These are phyloP conservation scores for Ilyonectria robusta DNA, from an alignment of 2,329 filamentous ascomycete genomes.

Conservation along the genomic window DNA sequence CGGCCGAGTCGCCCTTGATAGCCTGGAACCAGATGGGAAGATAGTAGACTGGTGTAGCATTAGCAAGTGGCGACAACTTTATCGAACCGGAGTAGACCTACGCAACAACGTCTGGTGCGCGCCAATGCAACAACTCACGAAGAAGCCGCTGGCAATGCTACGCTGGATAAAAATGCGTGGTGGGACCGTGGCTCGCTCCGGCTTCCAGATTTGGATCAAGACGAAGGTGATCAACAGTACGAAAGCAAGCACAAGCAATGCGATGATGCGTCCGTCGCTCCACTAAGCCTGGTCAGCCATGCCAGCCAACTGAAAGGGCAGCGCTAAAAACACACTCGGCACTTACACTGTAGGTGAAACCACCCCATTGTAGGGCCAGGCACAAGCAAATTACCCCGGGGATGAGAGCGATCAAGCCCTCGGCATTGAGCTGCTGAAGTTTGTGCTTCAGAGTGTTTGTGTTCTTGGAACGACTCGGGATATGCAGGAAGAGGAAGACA, in stretches of 20 bases:
- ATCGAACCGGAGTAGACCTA: not conserved
- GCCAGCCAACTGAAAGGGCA: no score
- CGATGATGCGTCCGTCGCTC: conserved; percentile 60
- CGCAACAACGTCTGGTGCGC: conserved; percentile 45
- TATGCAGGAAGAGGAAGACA: conserved; percentile 42
- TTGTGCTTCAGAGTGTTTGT: conserved; percentile 53
- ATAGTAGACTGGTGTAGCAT: conserved; percentile 51
- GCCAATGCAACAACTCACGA: conserved; percentile 44
- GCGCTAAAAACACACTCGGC: not conserved
- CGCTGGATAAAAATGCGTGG: conserved; percentile 59
- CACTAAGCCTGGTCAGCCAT: conserved; percentile 47
- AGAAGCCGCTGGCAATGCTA: conserved; percentile 55
- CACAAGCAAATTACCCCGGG: conserved; percentile 64
- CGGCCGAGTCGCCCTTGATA: conserved; percentile 53
- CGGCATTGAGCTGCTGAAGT: conserved; percentile 64
- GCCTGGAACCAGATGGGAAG: conserved; percentile 67
- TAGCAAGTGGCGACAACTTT: not conserved
- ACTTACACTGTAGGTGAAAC: conserved; percentile 50
- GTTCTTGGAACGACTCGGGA: conserved; percentile 27
- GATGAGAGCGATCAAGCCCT: conserved; percentile 66
- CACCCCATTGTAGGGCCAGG: conserved; percentile 65
- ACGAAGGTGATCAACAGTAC: conserved; percentile 60
- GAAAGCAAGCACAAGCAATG: conserved; percentile 57
- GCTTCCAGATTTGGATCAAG: conserved; percentile 52
- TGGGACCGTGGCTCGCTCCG: conserved; percentile 57